Conservation (phyloP, 352 stramenopile genomes). For the Globisporangium abappressorium region DNA sequence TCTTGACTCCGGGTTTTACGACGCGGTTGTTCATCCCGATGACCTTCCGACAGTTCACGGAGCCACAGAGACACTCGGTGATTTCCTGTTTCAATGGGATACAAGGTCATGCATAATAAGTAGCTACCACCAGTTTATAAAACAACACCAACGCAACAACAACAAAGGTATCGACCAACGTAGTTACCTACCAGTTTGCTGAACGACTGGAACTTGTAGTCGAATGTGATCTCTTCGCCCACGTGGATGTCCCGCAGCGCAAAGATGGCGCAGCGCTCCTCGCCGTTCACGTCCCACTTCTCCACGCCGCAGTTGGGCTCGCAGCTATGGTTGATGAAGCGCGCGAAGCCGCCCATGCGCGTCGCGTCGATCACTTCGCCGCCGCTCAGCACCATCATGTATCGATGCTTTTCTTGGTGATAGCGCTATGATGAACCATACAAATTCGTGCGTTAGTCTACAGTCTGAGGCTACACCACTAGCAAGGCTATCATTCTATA, state of each 20-base stretch:
- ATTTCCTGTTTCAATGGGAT: constrained; percentile 40
- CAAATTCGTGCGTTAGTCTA: neutral
- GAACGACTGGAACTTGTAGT: constrained; percentile 92
- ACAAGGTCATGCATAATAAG: no score
- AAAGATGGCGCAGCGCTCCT: constrained; percentile 96
- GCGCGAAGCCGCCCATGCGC: constrained; percentile 87
- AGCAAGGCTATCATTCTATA: neutral
- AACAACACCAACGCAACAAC: neutral
- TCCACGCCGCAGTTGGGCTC: constrained; percentile 93
- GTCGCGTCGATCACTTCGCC: constrained; percentile 88
- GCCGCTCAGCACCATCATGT: constrained; percentile 84
- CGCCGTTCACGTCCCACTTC: constrained; percentile 92
- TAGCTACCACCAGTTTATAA: neutral
- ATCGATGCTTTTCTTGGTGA: constrained; percentile 81
- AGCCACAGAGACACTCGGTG: constrained; percentile 62
- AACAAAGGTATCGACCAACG: neutral
- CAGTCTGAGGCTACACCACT: neutral
- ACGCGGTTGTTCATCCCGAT: constrained; percentile 71
- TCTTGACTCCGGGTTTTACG: constrained; percentile 25
- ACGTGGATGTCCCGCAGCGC: constrained; percentile 82
- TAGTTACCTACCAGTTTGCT: constrained; percentile 29
- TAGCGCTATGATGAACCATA: constrained; percentile 37
- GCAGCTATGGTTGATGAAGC: constrained; percentile 97
- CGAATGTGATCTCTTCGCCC: constrained; percentile 93
- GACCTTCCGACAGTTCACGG: constrained; percentile 61